These are phyloP conservation scores for Beta lomatogona DNA, from an alignment of 179 eudicot genomes.

Conservation along the genomic window DNA sequence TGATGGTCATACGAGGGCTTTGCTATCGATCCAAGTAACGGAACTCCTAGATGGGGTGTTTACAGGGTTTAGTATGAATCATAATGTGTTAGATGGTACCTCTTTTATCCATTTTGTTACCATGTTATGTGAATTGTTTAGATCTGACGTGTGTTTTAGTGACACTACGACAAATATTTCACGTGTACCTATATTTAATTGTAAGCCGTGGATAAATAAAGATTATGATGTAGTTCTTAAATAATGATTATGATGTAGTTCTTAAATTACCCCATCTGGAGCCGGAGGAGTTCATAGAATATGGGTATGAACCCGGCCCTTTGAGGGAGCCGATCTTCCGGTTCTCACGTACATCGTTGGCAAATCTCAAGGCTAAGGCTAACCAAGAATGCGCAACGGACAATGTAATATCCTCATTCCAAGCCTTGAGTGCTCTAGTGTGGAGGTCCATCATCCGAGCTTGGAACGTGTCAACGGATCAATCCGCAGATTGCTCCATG, in stretches of 20 bases:
- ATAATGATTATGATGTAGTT: too few relatives aligned
- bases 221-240: neutral
- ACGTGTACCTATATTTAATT: neutral
- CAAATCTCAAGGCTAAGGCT: constrained; percentile 8
- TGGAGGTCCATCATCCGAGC: constrained; percentile 17
- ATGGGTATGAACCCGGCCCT: neutral
- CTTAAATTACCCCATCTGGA: neutral
- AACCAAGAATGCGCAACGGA: neutral
- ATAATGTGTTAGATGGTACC: too few relatives aligned
- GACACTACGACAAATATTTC: neutral
- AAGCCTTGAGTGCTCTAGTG: neutral
- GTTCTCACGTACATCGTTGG: neutral
- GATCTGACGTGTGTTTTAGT: constrained; percentile 19
- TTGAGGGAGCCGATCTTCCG: neutral
- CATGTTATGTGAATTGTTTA: too few relatives aligned
- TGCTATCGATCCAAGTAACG: too few relatives aligned
- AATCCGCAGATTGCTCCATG: neutral
- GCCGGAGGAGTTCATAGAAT: neutral
- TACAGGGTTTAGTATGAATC: too few relatives aligned
- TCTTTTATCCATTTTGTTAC: too few relatives aligned
- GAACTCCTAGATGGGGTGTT: too few relatives aligned
- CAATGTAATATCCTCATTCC: neutral
- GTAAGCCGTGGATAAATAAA: neutral
- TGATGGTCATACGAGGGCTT: too few relatives aligned
- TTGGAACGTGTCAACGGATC: neutral